Conservation (phyloP, 2,329 filamentous ascomycete genomes). For the Diaporthe vexans region DNA sequence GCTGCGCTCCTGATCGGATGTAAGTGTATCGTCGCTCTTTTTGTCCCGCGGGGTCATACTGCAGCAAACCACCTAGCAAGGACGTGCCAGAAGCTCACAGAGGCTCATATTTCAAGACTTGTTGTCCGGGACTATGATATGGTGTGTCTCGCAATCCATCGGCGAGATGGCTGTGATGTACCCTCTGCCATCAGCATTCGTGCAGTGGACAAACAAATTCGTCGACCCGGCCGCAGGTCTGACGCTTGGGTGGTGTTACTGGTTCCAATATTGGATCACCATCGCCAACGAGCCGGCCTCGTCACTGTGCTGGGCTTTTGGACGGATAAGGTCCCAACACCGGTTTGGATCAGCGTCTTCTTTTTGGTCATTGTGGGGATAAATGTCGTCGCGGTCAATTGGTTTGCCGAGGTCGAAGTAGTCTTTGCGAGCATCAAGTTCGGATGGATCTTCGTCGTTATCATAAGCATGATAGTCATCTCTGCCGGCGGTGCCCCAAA, state of each 20-base stretch:
- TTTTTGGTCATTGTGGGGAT: conserved; percentile 54
- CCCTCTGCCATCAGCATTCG: conserved; percentile 59
- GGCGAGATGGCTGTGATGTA: conserved; percentile 63
- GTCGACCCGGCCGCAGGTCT: conserved; percentile 58
- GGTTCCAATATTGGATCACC: conserved; percentile 59
- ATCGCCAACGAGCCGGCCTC: conserved; percentile 60
- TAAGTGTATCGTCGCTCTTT: conserved; percentile 33
- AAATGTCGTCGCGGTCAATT: conserved; percentile 58
- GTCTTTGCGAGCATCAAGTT: conserved; percentile 60
- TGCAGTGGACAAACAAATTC: conserved; percentile 62
- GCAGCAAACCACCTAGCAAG: neutral
- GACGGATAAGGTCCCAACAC: conserved; percentile 57
- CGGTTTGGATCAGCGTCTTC: conserved; percentile 61
- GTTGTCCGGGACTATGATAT: conserved; percentile 61
- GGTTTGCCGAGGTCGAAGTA: conserved; percentile 63
- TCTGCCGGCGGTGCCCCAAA: conserved; percentile 57
- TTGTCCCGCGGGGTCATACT: neutral
- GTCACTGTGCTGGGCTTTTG: conserved; percentile 59
- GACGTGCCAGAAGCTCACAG: neutral
- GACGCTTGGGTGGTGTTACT: conserved; percentile 62
- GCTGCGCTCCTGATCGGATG: conserved; percentile 61
- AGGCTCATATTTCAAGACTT: conserved; percentile 29
- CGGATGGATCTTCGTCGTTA: conserved; percentile 62
- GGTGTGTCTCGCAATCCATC: conserved; percentile 61
- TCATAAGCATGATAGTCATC: conserved; percentile 59